phyloP scores from a whole-genome alignment of 78 protist genomes.

The Creolimax fragrantissima region DNA sequence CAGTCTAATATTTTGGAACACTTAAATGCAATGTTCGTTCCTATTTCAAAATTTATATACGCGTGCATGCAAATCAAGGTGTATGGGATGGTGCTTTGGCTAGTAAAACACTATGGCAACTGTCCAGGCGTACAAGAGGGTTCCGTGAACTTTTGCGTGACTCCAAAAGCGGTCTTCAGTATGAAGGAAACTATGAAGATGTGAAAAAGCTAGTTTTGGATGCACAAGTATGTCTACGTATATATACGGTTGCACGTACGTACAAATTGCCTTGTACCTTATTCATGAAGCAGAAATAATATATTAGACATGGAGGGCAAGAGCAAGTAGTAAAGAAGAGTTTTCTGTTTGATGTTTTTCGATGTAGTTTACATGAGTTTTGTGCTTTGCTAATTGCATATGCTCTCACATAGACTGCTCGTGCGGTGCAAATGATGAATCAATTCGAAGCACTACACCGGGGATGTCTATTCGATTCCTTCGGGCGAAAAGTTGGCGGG shows the following conservation, averaged over 20 bases:
- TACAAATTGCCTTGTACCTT: too few species aligned
- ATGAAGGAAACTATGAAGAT: not conserved
- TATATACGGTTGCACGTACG: not conserved
- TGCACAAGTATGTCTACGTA: not conserved
- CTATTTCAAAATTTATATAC: too few species aligned
- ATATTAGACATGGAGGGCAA: too few species aligned
- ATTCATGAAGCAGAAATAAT: too few species aligned
- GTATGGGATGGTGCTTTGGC: conserved; percentile 10
- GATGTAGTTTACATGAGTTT: too few species aligned
- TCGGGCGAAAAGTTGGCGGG: not conserved
- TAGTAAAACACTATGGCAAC: conserved; percentile 16
- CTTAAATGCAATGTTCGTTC: too few species aligned
- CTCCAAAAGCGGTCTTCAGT: not conserved
- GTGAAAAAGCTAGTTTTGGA: not conserved
- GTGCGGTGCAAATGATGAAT: not conserved
- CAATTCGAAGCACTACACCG: not conserved
- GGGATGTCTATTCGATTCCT: not conserved
- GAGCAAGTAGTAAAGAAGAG: too few species aligned
- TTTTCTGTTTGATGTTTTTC: too few species aligned
- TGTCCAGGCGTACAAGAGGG: not conserved
- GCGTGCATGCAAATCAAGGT: too few species aligned
- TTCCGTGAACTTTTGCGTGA: not conserved
- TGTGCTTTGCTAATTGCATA: too few species aligned
- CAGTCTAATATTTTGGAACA: too few species aligned
- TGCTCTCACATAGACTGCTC: not conserved